Base-by-base conservation (phyloP, 1,139 yeast genomes). In the Spencermartinsiella ligniputridi region DNA sequence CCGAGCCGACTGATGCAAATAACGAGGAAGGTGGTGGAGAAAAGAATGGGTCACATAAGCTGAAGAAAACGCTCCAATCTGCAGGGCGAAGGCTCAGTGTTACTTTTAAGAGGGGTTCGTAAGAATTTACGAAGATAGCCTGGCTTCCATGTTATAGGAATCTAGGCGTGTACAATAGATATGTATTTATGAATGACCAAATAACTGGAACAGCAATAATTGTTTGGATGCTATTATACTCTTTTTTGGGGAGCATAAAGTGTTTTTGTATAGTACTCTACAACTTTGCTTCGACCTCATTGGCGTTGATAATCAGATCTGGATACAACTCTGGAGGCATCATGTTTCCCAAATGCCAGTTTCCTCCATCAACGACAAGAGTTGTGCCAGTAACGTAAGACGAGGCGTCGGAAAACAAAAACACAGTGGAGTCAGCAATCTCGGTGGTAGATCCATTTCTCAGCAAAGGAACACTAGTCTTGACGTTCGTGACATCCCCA, bases 361-460 rank as follows among this genome's bases (percentile, higher is more conserved):
- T 74, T 1, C 82, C 97, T 43, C 97, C 97, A 64, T 90, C 98
- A 11, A 90, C 96, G 12, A 88, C 83, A 37, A 78, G 71, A 19
- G 83, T 70, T 2, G 88, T 79, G 13, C 97, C 97, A 11, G 84
- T 80, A 30, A 90, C 75, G 62, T 81, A 90, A 13, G 72, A 59
- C 3, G 92, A 87, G 3, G 96, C 95, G 1, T 83, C 83, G 27
- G 95, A 84, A 58, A 90, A 84, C 54, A 90, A 69, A 62, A 72
- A 90, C 0, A 86, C 86, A 0, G 97, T 89, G 2, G 94, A 81
- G 53, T 90, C 84, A 13, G 97, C 97, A 60, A 90, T 85, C 62
- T 90, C 97, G 47, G 67, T 68, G 11, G 89, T 78, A 2, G 75
- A 61, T 1, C 97, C 97, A 44, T 79, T 66, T 61, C 92, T 72